Evolutionary conservation across 164 flowering plant genomes (phyloP).

Genomic region (Dillenia turbinata): DNA sequence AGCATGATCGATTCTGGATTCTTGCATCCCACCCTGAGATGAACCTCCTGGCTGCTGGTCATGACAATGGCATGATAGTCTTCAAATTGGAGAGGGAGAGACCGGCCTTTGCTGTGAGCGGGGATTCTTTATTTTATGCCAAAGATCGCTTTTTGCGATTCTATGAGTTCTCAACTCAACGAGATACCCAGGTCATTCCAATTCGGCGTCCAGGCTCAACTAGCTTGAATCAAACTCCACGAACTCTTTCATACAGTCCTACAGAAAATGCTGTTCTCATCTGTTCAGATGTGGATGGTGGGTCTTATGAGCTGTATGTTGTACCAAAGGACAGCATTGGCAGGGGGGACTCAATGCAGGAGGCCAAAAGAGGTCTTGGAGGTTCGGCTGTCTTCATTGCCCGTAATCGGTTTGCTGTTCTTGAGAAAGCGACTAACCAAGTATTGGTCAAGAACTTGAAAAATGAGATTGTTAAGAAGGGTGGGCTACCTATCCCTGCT

Average conservation of each 20-base stretch:
- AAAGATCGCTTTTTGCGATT: slow-evolving; percentile 44
- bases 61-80: slow-evolving; percentile 56
- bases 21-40: slow-evolving; percentile 49
- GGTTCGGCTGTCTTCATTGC: slow-evolving; percentile 48
- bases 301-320: slow-evolving; percentile 43
- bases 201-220: slow-evolving; percentile 44
- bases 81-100: slow-evolving; percentile 56
- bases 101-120: slow-evolving; percentile 47
- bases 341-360: slow-evolving; percentile 37
- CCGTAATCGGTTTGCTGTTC: slow-evolving; percentile 53
- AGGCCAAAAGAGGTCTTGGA: slow-evolving; percentile 44
- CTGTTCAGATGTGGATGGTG: slow-evolving; percentile 47
- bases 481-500: slow-evolving; percentile 33
- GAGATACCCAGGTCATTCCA: slow-evolving; percentile 41
- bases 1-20: slow-evolving; percentile 52
- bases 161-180: slow-evolving; percentile 42
- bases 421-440: slow-evolving; percentile 43
- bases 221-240: slow-evolving; percentile 40
- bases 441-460: slow-evolving; percentile 47
- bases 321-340: slow-evolving; percentile 38
- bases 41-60: slow-evolving; percentile 56
- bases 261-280: slow-evolving; percentile 46
- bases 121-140: slow-evolving; percentile 34
- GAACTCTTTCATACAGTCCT: slow-evolving; percentile 44
- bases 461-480: slow-evolving; percentile 49